These are phyloP conservation scores for Sarcomyxa edulis DNA, from an alignment of 768 basidiomycete species.

Conservation along the genomic window DNA sequence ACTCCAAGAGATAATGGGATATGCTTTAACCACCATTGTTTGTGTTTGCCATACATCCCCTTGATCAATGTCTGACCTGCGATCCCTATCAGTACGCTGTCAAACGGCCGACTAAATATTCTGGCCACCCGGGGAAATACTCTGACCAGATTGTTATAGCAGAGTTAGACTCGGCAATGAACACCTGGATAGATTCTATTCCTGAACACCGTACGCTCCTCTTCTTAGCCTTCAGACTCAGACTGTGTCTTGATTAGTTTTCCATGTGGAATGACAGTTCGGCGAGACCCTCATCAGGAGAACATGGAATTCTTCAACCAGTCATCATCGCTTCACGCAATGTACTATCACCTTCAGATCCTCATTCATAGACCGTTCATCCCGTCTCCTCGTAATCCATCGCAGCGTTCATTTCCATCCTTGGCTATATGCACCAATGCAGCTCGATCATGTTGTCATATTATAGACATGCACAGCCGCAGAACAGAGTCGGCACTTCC, in stretches of 20 bases:
- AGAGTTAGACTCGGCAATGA: slow-evolving; percentile 57
- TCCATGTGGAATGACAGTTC: slow-evolving; percentile 20
- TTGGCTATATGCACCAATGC: slow-evolving; percentile 73
- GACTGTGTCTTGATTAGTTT: slow-evolving; percentile 29
- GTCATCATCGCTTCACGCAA: slow-evolving; percentile 14
- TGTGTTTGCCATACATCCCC: slow-evolving; percentile 18
- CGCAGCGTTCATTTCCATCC: slow-evolving; percentile 34
- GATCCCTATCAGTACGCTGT: slow-evolving; percentile 45
- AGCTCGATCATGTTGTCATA: slow-evolving; percentile 55
- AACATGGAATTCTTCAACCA: slow-evolving; percentile 13
- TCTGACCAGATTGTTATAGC: slow-evolving; percentile 52
- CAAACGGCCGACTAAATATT: slow-evolving; percentile 36
- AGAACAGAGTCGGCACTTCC: slow-evolving; percentile 4
- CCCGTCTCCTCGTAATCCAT: slow-evolving; percentile 37
- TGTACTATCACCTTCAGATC: slow-evolving; percentile 37
- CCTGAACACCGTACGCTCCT: slow-evolving; percentile 36
- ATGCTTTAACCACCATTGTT: slow-evolving; percentile 47
- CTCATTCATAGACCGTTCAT: slow-evolving; percentile 68
- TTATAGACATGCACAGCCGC: slow-evolving; percentile 41
- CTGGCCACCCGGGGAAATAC: slow-evolving; percentile 32
- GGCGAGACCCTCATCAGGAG: slow-evolving; percentile 21
- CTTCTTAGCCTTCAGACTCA: slow-evolving; percentile 8
- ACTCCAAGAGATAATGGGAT: slow-evolving; percentile 45
- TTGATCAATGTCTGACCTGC: slow-evolving; percentile 30
- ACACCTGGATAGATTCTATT: slow-evolving; percentile 54